Evolutionary conservation across 768 basidiomycete species (phyloP).

Genomic region (Kwoniella europaea): DNA sequence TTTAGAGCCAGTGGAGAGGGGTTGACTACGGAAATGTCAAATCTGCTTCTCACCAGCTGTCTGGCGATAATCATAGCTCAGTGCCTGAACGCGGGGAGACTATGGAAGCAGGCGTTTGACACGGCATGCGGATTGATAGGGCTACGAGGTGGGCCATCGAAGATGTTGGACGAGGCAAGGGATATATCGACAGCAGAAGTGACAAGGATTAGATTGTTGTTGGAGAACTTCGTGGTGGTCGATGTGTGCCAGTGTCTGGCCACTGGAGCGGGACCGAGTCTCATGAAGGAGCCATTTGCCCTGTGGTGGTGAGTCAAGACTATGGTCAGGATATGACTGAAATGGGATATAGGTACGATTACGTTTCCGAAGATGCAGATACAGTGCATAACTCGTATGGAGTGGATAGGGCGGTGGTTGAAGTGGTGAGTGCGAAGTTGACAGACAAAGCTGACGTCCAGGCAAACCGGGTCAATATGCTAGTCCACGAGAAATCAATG

Average conservation of each 20-base stretch:
- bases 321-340: background rate
- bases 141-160: conserved; percentile 19
- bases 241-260: conserved; percentile 29
- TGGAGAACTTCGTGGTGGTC: conserved; percentile 24
- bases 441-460: conserved; percentile 7
- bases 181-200: background rate
- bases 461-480: conserved; percentile 28
- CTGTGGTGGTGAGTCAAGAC: conserved; percentile 23
- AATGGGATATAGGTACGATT: conserved; percentile 20
- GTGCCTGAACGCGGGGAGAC: conserved; percentile 2
- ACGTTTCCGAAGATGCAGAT: conserved; percentile 8
- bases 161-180: conserved; percentile 20
- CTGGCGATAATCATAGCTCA: conserved; percentile 25
- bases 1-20: conserved; percentile 13
- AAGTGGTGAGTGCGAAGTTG: conserved; percentile 19
- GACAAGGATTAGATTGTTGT: conserved; percentile 5
- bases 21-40: conserved; percentile 11
- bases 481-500: conserved; percentile 16
- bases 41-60: conserved; percentile 13
- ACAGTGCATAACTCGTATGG: conserved; percentile 25
- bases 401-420: conserved; percentile 25
- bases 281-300: conserved; percentile 28
- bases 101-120: conserved; percentile 28
- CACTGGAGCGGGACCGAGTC: conserved; percentile 18
- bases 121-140: conserved; percentile 12